A percentile compares a stretch with the other conserved stretches of the same genome.
phyloP scores from a whole-genome alignment of 2,329 filamentous ascomycete species.

The Alternaria ethzedia region DNA sequence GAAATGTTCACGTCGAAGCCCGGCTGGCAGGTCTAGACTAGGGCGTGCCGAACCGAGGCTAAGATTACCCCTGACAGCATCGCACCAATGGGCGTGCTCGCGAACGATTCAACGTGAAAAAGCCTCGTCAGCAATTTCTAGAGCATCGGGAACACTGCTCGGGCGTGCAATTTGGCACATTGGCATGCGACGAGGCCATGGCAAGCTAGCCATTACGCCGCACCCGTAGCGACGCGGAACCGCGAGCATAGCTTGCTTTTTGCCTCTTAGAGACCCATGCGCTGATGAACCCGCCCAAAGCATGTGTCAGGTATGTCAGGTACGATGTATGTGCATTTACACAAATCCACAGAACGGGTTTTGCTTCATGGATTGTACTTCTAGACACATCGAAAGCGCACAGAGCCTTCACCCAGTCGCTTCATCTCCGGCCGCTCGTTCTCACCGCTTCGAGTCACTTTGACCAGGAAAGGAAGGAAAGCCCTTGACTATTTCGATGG shows the following conservation, averaged over 20 bases:
- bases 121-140: constrained; percentile 24
- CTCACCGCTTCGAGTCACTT: not conserved
- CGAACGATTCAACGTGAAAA: constrained; percentile 13
- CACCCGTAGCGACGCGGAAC: not conserved
- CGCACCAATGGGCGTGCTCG: constrained; percentile 18
- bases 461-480: not conserved
- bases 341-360: not conserved
- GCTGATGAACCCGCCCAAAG: not conserved
- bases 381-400: constrained; percentile 3
- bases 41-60: constrained; percentile 36
- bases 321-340: not conserved
- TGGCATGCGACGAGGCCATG: constrained; percentile 4
- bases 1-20: constrained; percentile 13
- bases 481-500: not conserved
- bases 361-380: not conserved
- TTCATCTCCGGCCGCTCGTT: not conserved
- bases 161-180: constrained; percentile 3
- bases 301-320: not conserved
- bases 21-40: constrained; percentile 21
- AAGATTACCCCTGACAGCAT: constrained; percentile 15
- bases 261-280: not conserved
- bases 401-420: not conserved
- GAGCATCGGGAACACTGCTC: constrained; percentile 10
- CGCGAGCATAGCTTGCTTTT: not conserved
- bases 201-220: constrained; percentile 1